These are phyloP conservation scores for Boletus sp. DNA, from an alignment of 768 basidiomycete species.

Conservation along the genomic window DNA sequence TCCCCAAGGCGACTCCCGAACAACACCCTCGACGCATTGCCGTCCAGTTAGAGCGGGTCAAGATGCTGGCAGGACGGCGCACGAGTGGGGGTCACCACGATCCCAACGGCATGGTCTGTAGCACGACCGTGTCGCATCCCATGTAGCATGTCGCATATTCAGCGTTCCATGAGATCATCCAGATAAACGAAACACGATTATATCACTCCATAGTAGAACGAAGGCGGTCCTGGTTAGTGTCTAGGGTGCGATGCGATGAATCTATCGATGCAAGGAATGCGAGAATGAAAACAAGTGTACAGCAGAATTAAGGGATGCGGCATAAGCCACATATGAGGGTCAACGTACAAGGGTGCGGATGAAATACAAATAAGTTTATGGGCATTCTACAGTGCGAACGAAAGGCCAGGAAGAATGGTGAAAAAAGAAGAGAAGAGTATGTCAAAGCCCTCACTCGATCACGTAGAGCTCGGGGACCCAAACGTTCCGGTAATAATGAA, in stretches of 20 bases:
- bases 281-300: background rate
- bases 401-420: background rate
- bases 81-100: background rate
- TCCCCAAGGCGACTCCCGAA: conserved; percentile 41
- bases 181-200: background rate
- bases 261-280: background rate
- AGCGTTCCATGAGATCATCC: too few relatives aligned
- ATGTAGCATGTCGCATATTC: background rate
- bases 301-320: background rate
- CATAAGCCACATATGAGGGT: background rate
- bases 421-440: background rate
- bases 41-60: background rate
- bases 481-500: conserved; percentile 27
- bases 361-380: conserved; percentile 8
- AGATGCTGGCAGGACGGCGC: background rate
- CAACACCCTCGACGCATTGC: conserved; percentile 39
- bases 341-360: background rate
- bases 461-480: conserved; percentile 32
- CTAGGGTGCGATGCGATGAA: background rate
- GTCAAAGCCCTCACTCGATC: conserved; percentile 13
- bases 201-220: background rate
- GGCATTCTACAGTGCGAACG: background rate
- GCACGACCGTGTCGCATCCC: background rate
- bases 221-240: background rate
- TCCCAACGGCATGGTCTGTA: background rate